phyloP scores from a whole-genome alignment of 2,329 filamentous ascomycete species.

The Zopfia rhizophila region DNA sequence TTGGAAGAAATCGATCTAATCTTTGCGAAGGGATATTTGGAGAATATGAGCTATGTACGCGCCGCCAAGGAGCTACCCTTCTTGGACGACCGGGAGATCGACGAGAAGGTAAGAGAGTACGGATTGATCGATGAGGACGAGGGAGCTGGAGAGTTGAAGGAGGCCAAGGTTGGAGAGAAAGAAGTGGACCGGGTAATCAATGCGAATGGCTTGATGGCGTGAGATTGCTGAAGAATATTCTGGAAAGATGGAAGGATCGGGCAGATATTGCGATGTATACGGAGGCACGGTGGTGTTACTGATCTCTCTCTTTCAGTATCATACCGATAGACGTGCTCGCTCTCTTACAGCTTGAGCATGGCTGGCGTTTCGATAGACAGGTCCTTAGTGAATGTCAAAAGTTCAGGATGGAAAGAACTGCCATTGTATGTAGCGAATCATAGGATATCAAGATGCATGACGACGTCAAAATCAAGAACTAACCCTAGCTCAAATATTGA shows the following conservation, averaged over 20 bases:
- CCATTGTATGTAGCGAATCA: no score
- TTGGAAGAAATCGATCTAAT: slow-evolving; percentile 65
- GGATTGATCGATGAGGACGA: slow-evolving; percentile 44
- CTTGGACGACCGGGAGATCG: slow-evolving; percentile 63
- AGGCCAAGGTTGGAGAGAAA: slow-evolving; percentile 18
- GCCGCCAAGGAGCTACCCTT: slow-evolving; percentile 68
- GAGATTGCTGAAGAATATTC: slow-evolving; percentile 5
- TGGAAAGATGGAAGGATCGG: neutral
- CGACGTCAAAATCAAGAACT: no score
- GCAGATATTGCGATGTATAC: neutral
- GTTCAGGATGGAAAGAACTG: no score
- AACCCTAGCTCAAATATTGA: no score
- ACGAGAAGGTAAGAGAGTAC: slow-evolving; percentile 57
- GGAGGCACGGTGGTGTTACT: neutral
- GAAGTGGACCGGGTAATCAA: slow-evolving; percentile 19
- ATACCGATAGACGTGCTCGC: slow-evolving; percentile 22
- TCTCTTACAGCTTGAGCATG: slow-evolving; percentile 16
- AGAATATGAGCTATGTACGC: slow-evolving; percentile 69
- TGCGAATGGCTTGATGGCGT: slow-evolving; percentile 18
- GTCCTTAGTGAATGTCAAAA: no score
- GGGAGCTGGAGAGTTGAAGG: slow-evolving; percentile 16
- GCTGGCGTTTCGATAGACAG: no score
- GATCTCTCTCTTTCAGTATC: slow-evolving; percentile 10
- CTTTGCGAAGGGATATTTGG: slow-evolving; percentile 61
- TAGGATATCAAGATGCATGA: neutral